A percentile compares a stretch with the other conserved stretches of the same genome.
Conservation (phyloP, 2,329 filamentous ascomycete genomes). For the Monosporascus sp. region DNA sequence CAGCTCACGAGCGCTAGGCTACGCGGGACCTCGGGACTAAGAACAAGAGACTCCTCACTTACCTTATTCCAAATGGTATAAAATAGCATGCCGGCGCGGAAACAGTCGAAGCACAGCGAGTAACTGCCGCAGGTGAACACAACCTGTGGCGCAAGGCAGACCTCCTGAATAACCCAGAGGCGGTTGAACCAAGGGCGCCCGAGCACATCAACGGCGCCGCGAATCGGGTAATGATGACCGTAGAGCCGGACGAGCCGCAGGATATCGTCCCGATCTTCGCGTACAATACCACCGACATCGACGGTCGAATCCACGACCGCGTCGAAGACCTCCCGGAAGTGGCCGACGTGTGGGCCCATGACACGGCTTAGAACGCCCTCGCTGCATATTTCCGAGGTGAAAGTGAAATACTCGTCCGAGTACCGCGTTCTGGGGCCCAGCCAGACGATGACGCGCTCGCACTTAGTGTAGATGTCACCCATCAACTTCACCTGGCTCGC, state of each 20-base stretch:
- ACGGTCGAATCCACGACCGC: conserved; percentile 21
- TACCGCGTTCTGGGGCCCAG: conserved; percentile 5
- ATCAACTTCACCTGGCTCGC: conserved; percentile 13
- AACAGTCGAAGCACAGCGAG: conserved; percentile 9
- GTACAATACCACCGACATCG: conserved; percentile 9
- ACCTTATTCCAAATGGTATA: conserved; percentile 25
- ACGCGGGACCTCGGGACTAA: not conserved
- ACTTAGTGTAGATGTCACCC: conserved; percentile 11
- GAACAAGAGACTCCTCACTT: not conserved
- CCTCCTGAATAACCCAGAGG: conserved; percentile 31
- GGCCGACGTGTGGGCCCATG: conserved; percentile 15
- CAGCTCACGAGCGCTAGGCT: not conserved
- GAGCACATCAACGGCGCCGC: conserved; percentile 22
- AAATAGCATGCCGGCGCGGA: conserved; percentile 17
- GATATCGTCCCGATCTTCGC: conserved; percentile 22
- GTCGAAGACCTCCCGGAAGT: conserved; percentile 22
- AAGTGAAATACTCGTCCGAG: conserved; percentile 6
- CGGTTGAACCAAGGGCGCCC: conserved; percentile 25
- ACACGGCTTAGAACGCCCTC: conserved; percentile 9
- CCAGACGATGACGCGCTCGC: conserved; percentile 10
- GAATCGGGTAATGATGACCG: conserved; percentile 18
- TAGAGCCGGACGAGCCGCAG: conserved; percentile 16
- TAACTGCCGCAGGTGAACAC: conserved; percentile 10
- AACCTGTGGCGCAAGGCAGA: conserved; percentile 8
- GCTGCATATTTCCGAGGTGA: conserved; percentile 3